Base-by-base conservation (phyloP, 306 rosid species). In the Malus asiatica region DNA sequence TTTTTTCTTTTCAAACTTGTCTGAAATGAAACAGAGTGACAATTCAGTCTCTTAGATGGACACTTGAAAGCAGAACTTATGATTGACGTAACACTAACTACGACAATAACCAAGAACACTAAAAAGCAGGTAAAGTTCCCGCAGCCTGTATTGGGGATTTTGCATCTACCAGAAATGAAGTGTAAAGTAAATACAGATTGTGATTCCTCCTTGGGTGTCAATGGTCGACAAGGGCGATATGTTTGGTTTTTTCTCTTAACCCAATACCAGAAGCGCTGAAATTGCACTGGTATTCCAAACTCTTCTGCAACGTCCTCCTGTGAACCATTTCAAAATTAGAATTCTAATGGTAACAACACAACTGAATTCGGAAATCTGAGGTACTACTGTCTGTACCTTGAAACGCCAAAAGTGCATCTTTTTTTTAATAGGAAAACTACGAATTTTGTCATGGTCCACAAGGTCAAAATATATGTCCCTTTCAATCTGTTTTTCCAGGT, bases 361-460 rank as follows among this genome's bases (percentile, higher is more conserved):
- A 33, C 38, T 6, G 38, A 33, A 33, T 33, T 33, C 8, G 8
- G 38, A 33, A 33, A 6, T 33, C 38, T 33, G 38, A 33, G 38
- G 38, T 33, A 33, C 38, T 33, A 33, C 38, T 33, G 38, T 33
- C 8, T 33, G 38, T 33, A 33, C 38, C 38, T 33, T 33, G 38
- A 33, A 33, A 5, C 6, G 38, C 7, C 38, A 33, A 33, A 33
- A 33, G 38, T 0, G 38, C 27, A 73, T 86, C 75, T 87, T 90
- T 70, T 87, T 93, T 86, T 81, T 6, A 77, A 89, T 81, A 45
- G 92, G 98, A 67, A 93, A 91, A 84, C 90, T 89, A 23, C 70
- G 86, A 77, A 93, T 96, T 89, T 88, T 93, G 67, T 93, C 97
- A 89, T 91, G 97, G 85, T 93, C 93, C 78, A 93, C 97, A 57